A percentile compares a stretch with the other conserved stretches of the same genome.
Evolutionary conservation across 768 basidiomycete species (phyloP).

Genomic region (Tylopilus intermedius): DNA sequence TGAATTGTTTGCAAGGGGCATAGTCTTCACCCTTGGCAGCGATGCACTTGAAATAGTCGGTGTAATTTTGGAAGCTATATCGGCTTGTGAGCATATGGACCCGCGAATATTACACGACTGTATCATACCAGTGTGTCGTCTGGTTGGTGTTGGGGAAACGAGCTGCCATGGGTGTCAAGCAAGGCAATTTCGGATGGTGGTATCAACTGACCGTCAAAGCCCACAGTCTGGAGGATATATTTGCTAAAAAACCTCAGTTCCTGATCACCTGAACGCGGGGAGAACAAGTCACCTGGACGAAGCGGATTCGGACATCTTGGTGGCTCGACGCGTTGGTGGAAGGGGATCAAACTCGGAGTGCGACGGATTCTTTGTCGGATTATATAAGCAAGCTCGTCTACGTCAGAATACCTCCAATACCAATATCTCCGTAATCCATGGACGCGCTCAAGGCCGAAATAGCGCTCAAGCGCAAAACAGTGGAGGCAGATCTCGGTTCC

Average conservation of each 20-base stretch:
- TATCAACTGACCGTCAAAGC: slow-evolving; percentile 72
- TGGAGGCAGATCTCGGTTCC: slow-evolving; percentile 42
- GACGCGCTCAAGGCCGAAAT: slow-evolving; percentile 89
- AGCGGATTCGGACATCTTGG: slow-evolving; percentile 59
- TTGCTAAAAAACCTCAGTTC: slow-evolving; percentile 47
- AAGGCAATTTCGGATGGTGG: neutral
- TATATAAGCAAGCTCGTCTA: slow-evolving; percentile 17
- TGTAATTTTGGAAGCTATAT: slow-evolving; percentile 89
- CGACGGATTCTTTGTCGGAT: slow-evolving; percentile 34
- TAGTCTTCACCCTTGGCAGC: slow-evolving; percentile 97
- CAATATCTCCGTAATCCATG: slow-evolving; percentile 43
- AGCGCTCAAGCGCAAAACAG: slow-evolving; percentile 76
- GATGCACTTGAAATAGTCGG: slow-evolving; percentile 98
- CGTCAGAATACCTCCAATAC: neutral
- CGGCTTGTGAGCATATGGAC: neutral
- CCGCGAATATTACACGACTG: neutral
- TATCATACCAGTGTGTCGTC: slow-evolving; percentile 86
- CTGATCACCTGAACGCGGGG: neutral
- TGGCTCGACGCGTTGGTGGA: slow-evolving; percentile 38
- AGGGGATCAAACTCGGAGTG: slow-evolving; percentile 26
- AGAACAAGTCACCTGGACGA: slow-evolving; percentile 45
- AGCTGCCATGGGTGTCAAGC: slow-evolving; percentile 41
- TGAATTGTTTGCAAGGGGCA: slow-evolving; percentile 99
- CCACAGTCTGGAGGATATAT: slow-evolving; percentile 89
- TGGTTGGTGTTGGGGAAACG: slow-evolving; percentile 92